A percentile compares a stretch with the other conserved stretches of the same genome.
Evolutionary conservation across 2,329 filamentous ascomycete species (phyloP).

Genomic region (Bertia moriformis): DNA sequence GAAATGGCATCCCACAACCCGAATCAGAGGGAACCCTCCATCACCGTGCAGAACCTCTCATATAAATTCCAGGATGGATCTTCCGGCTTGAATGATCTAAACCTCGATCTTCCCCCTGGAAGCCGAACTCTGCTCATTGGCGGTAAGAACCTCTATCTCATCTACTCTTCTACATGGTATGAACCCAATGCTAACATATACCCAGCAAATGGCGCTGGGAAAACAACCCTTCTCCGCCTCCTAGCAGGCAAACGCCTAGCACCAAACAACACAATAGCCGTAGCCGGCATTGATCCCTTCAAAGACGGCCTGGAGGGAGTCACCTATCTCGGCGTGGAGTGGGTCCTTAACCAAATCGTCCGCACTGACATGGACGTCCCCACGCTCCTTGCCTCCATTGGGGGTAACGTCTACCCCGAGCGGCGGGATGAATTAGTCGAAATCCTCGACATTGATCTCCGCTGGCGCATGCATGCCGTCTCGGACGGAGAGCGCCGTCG

Average conservation of each 20-base stretch:
- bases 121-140: conserved; percentile 1
- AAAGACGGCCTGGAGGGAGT: conserved; percentile 79
- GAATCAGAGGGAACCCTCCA: no score
- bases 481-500: conserved; percentile 80
- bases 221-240: conserved; percentile 88
- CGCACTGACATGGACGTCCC: conserved; percentile 85
- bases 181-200: conserved; percentile 81
- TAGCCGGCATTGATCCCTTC: conserved; percentile 83
- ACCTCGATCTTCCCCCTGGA: neutral
- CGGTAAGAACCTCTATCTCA: neutral
- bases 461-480: conserved; percentile 92
- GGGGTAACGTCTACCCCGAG: conserved; percentile 67
- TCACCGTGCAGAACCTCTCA: neutral
- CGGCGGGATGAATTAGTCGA: conserved; percentile 74
- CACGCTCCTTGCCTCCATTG: conserved; percentile 72
- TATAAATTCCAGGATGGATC: conserved; percentile 1
- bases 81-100: neutral
- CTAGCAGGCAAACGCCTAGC: conserved; percentile 90
- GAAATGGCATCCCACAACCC: no score
- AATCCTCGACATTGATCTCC: conserved; percentile 81
- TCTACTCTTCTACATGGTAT: conserved; percentile 60
- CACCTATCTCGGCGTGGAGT: conserved; percentile 92
- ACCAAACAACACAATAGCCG: conserved; percentile 56
- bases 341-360: conserved; percentile 94
- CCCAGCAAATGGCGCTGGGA: conserved; percentile 91